Evolutionary conservation across 164 flowering plant species (phyloP).

Genomic region (Dillenia suffruticosa): DNA sequence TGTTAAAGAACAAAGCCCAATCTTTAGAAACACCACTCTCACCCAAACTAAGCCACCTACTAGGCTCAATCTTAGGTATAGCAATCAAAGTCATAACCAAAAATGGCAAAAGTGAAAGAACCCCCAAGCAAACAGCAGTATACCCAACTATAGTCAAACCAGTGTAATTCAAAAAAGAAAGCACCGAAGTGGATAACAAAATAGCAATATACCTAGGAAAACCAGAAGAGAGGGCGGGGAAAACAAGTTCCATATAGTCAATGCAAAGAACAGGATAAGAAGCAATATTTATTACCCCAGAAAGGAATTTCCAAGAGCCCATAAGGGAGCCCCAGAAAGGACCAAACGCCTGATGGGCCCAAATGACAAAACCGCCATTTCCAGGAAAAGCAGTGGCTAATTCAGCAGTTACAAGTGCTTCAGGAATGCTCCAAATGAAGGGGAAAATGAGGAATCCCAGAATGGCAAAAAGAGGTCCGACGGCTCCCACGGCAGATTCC

Average conservation of each 20-base stretch:
- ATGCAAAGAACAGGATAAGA: constrained; percentile 73
- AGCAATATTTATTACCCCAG: constrained; percentile 77
- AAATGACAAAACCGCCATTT: constrained; percentile 80
- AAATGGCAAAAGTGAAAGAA: constrained; percentile 65
- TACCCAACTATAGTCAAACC: constrained; percentile 76
- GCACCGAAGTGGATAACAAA: constrained; percentile 32
- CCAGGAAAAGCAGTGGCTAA: constrained; percentile 81
- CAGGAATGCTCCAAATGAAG: constrained; percentile 85
- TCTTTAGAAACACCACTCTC: constrained; percentile 47
- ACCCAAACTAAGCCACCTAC: constrained; percentile 54
- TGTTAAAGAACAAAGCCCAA: constrained; percentile 74
- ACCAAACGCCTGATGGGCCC: constrained; percentile 78
- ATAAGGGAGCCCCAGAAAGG: constrained; percentile 78
- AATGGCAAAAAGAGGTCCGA: constrained; percentile 74
- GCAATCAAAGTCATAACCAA: constrained; percentile 54
- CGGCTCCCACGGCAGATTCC: constrained; percentile 76
- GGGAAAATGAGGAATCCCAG: constrained; percentile 88
- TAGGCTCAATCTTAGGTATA: constrained; percentile 52
- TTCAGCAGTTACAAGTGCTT: constrained; percentile 87
- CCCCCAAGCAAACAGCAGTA: constrained; percentile 48
- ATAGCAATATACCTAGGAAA: constrained; percentile 41
- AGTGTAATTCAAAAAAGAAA: constrained; percentile 63
- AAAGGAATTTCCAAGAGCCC: constrained; percentile 75
- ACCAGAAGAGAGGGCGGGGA: constrained; percentile 48
- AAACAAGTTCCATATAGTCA: constrained; percentile 49